A percentile compares a stretch with the other conserved stretches of the same genome.
Conservation (phyloP, 2,329 filamentous ascomycete genomes). For the Sphaerulina musiva region DNA sequence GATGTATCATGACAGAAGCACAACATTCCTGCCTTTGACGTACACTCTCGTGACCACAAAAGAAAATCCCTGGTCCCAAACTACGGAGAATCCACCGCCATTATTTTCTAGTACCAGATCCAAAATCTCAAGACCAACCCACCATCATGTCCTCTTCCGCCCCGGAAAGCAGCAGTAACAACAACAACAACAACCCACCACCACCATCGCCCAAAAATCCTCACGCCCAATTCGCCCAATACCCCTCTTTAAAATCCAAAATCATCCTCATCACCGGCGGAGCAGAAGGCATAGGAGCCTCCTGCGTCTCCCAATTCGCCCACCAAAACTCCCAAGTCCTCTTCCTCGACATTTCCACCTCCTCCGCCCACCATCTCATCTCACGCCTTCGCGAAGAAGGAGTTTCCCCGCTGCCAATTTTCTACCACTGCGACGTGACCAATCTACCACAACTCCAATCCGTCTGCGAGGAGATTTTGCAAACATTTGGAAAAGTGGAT, state of each 20-base stretch:
- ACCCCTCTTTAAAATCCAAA: conserved; percentile 45
- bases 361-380: conserved; percentile 44
- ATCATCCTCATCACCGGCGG: conserved; percentile 60
- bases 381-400: conserved; percentile 33
- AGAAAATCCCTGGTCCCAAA: too few species aligned
- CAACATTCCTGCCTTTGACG: too few species aligned
- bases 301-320: conserved; percentile 52
- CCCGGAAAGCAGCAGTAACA: neutral
- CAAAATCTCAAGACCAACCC: neutral
- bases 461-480: conserved; percentile 40
- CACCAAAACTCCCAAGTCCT: conserved; percentile 55
- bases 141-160: neutral
- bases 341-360: conserved; percentile 53
- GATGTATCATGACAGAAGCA: neutral
- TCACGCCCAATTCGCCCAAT: conserved; percentile 19
- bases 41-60: too few species aligned
- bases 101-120: neutral
- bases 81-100: neutral
- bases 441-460: conserved; percentile 46
- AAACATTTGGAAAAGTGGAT: conserved; percentile 46
- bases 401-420: conserved; percentile 18
- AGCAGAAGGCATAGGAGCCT: conserved; percentile 58
- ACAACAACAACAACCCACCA: conserved; percentile 1
- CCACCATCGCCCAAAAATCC: neutral
- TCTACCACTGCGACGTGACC: conserved; percentile 47